Conservation (phyloP, 129 eudicot genomes). For the Pulicaria dysenterica region DNA sequence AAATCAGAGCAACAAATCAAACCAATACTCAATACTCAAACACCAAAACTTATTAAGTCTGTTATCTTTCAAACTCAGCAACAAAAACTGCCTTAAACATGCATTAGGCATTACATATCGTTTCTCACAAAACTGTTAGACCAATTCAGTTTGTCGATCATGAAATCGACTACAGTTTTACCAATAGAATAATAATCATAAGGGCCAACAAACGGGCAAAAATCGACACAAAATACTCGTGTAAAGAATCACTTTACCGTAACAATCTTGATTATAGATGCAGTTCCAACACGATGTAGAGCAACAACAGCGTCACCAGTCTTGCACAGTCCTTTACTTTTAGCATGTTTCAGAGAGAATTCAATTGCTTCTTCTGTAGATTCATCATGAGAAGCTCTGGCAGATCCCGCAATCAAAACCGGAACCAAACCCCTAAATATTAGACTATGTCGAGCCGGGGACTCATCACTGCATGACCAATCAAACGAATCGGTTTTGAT, state of each 20-base stretch:
- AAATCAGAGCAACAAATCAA: not conserved
- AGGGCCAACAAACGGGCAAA: conserved; percentile 27
- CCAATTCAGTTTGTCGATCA: conserved; percentile 2
- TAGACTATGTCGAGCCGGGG: conserved; percentile 68
- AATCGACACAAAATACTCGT: not conserved
- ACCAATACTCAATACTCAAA: not conserved
- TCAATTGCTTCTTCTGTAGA: conserved; percentile 65
- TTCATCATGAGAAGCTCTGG: conserved; percentile 69
- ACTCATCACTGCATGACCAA: conserved; percentile 69
- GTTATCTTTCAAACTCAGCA: conserved; percentile 3
- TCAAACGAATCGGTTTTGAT: conserved; percentile 68
- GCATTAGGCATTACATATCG: conserved; percentile 2
- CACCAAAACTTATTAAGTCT: not conserved
- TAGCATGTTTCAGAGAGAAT: conserved; percentile 50
- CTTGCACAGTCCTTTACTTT: conserved; percentile 52
- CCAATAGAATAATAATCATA: conserved; percentile 7
- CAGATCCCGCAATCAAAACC: conserved; percentile 59
- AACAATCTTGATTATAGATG: conserved; percentile 58
- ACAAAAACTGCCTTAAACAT: conserved; percentile 4
- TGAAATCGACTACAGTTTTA: conserved; percentile 20
- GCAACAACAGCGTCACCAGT: conserved; percentile 56
- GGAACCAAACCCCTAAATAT: conserved; percentile 69
- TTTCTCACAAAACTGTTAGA: not conserved
- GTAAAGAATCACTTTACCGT: conserved; percentile 43
- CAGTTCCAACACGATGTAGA: conserved; percentile 57